These are phyloP conservation scores for Candida oleophila DNA, from an alignment of 805 yeast genomes.

Conservation along the genomic window DNA sequence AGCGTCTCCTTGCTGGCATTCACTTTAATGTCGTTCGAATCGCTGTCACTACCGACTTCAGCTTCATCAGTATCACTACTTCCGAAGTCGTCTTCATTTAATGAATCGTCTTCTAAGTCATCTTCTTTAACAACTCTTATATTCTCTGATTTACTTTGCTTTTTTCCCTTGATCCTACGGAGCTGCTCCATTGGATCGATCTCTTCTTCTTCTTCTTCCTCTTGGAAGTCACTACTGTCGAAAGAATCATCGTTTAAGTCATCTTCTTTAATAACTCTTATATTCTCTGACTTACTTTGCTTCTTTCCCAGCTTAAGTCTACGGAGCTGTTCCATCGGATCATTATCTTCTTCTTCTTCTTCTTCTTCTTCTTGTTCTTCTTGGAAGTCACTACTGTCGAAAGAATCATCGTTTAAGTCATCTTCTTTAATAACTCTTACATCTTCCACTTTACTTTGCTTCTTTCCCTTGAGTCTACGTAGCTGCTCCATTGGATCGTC, in stretches of 20 bases:
- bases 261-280: constrained; percentile 29
- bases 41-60: too few species aligned
- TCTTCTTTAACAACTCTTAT: constrained; percentile 12
- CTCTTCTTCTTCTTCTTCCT: constrained; percentile 16
- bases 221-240: constrained; percentile 18
- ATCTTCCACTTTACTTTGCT: constrained; percentile 9
- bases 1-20: constrained; percentile 11
- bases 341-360: constrained; percentile 6
- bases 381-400: constrained; percentile 18
- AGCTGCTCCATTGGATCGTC: constrained; percentile 24
- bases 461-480: constrained; percentile 13
- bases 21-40: too few species aligned
- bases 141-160: constrained; percentile 16
- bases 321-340: constrained; percentile 15
- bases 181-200: constrained; percentile 16
- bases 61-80: constrained; percentile 6
- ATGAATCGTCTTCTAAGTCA: constrained; percentile 19
- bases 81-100: constrained; percentile 16
- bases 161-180: constrained; percentile 14
- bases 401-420: constrained; percentile 24
- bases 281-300: constrained; percentile 18
- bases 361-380: constrained; percentile 16
- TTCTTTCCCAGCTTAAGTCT: constrained; percentile 16
- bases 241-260: constrained; percentile 25
- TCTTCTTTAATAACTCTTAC: constrained; percentile 29